A percentile compares a stretch with the other conserved stretches of the same genome.
phyloP scores from a whole-genome alignment of 2,329 filamentous ascomycete genomes.

The Cryoendolithus antarcticus region DNA sequence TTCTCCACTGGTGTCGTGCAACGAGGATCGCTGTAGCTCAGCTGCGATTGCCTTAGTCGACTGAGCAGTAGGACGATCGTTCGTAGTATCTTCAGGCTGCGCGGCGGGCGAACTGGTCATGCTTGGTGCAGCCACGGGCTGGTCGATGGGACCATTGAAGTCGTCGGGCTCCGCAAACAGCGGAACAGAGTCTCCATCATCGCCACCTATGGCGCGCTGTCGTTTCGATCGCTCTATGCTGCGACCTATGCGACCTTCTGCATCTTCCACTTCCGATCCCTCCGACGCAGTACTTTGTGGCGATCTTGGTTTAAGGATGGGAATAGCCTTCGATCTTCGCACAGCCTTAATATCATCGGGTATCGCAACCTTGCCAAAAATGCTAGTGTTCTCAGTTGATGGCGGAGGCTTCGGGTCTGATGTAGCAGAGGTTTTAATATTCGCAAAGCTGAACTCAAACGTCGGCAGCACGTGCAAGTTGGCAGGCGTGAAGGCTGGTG shows the following conservation, averaged over 20 bases:
- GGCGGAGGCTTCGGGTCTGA: constrained; percentile 15
- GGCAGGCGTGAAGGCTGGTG: constrained; percentile 25
- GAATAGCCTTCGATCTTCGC: constrained; percentile 71
- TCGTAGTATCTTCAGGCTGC: no score
- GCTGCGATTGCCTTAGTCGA: no score
- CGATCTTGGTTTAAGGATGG: constrained; percentile 49
- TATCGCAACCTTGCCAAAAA: constrained; percentile 42
- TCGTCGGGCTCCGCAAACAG: constrained; percentile 49
- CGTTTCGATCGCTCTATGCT: constrained; percentile 62
- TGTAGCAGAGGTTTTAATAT: constrained; percentile 11
- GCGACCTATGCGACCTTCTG: constrained; percentile 50
- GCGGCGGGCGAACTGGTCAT: constrained; percentile 7
- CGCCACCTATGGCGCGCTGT: constrained; percentile 49
- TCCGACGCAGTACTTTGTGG: constrained; percentile 8
- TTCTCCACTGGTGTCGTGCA: no score
- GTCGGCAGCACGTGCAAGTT: constrained; percentile 13
- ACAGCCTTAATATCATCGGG: constrained; percentile 50
- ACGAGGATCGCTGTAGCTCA: no score
- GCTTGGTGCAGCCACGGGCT: no score
- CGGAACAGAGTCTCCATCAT: constrained; percentile 62
- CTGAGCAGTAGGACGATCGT: no score
- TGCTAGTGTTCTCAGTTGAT: constrained; percentile 18
- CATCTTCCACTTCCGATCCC: constrained; percentile 37
- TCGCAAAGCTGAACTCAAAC: constrained; percentile 26
- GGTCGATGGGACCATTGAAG: no score